phyloP scores from a whole-genome alignment of 78 protist genomes.

The Cyanophora paradoxa region DNA sequence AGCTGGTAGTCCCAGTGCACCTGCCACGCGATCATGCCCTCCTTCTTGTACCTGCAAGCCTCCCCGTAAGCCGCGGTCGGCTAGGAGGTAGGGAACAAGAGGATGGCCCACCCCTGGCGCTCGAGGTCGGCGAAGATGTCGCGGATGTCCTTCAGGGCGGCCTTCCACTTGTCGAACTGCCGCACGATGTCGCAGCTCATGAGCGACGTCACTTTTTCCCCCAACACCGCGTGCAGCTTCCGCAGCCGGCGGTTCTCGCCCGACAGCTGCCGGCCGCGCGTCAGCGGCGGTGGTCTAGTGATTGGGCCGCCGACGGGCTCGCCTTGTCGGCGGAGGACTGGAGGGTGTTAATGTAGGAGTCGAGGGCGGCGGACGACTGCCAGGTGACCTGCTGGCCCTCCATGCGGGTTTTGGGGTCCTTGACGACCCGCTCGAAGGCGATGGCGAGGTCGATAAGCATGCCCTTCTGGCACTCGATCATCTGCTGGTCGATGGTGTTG shows the following conservation, averaged over 20 bases:
- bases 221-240: constrained; percentile 27
- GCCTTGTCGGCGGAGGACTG: too few relatives aligned
- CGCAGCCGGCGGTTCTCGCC: constrained; percentile 45
- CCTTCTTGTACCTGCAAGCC: too few relatives aligned
- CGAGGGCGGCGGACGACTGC: too few relatives aligned
- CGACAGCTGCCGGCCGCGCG: too few relatives aligned
- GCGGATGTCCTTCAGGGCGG: constrained; percentile 31
- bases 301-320: too few relatives aligned
- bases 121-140: not conserved
- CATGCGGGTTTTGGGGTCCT: constrained; percentile 1
- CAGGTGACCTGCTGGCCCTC: too few relatives aligned
- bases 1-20: constrained; percentile 79
- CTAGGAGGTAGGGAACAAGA: too few relatives aligned
- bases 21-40: constrained; percentile 32
- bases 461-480: constrained; percentile 53
- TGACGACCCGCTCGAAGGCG: constrained; percentile 41
- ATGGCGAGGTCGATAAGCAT: constrained; percentile 43
- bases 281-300: too few relatives aligned
- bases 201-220: constrained; percentile 15
- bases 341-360: too few relatives aligned
- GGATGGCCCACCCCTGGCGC: not conserved
- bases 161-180: constrained; percentile 43
- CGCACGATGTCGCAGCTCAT: constrained; percentile 33
- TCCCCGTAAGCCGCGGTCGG: too few relatives aligned
- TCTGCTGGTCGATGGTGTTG: constrained; percentile 52